phyloP scores from a whole-genome alignment of 257 asterid species.

The Henckelia pumila region DNA sequence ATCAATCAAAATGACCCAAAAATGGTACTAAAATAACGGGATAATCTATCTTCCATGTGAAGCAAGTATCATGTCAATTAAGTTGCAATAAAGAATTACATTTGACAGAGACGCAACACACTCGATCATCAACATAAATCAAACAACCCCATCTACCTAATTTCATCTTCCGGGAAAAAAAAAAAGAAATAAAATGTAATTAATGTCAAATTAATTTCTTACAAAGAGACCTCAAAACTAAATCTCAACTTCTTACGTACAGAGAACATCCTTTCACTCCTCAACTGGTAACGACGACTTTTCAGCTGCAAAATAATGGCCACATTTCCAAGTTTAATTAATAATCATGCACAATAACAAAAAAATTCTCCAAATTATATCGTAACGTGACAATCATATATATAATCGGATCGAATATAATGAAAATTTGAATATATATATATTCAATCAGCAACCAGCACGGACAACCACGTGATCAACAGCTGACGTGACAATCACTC shows the following conservation, averaged over 20 bases:
- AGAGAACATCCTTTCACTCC: conserved; percentile 21
- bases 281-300: conserved; percentile 24
- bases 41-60: too few species aligned
- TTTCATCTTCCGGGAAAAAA: conserved; percentile 9
- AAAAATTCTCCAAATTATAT: too few species aligned
- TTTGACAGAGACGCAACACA: not conserved
- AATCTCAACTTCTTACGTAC: conserved; percentile 23
- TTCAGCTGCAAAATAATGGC: conserved; percentile 28
- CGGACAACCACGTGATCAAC: too few species aligned
- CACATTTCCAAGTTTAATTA: not conserved
- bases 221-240: conserved; percentile 12
- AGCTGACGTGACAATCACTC: too few species aligned
- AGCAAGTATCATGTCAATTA: not conserved
- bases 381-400: too few species aligned
- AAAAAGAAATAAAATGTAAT: conserved; percentile 2
- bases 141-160: conserved; percentile 18
- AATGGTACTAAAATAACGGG: too few species aligned
- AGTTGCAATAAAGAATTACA: conserved; percentile 9
- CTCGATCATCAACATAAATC: not conserved
- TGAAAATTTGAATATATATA: too few species aligned
- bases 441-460: too few species aligned
- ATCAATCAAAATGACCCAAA: too few species aligned
- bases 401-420: too few species aligned
- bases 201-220: not conserved
- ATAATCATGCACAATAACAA: too few species aligned